These are phyloP conservation scores for Pistacia atlantica DNA, from an alignment of 345 rosid species.

Conservation along the genomic window DNA sequence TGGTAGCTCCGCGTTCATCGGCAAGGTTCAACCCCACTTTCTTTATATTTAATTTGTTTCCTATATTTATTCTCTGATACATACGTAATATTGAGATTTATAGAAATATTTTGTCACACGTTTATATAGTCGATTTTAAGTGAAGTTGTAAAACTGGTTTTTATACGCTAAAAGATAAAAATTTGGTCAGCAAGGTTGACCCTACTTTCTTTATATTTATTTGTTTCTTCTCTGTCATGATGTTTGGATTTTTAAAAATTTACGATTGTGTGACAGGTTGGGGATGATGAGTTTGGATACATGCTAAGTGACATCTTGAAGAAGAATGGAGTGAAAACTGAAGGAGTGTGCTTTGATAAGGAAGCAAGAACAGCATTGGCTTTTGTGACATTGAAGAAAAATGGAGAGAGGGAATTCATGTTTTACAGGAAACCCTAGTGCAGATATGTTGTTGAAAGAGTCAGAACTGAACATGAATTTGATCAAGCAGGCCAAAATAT, in stretches of 20 bases:
- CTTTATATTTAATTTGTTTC: not conserved
- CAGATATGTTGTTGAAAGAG: conserved; percentile 69
- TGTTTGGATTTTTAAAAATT: too few relatives aligned
- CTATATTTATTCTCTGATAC: not conserved
- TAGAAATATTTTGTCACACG: too few relatives aligned
- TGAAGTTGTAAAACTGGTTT: too few relatives aligned
- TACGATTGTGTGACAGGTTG: conserved; percentile 37
- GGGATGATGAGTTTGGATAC: conserved; percentile 79
- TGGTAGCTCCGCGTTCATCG: conserved; percentile 62
- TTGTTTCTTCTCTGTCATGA: not conserved
- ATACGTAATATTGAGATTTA: too few relatives aligned
- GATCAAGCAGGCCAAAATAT: conserved; percentile 63
- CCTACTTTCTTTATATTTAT: not conserved
- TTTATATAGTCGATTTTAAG: too few relatives aligned
- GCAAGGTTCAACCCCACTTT: conserved; percentile 43
- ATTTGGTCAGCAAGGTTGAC: conserved; percentile 52
- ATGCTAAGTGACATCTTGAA: conserved; percentile 65
- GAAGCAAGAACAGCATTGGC: conserved; percentile 71
- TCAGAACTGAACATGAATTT: conserved; percentile 55
- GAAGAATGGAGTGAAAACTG: conserved; percentile 53
- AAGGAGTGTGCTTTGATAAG: conserved; percentile 57
- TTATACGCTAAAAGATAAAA: too few relatives aligned
- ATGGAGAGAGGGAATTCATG: conserved; percentile 77
- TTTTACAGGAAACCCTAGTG: conserved; percentile 82
- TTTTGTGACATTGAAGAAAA: conserved; percentile 57